phyloP scores from a whole-genome alignment of 1,284 basidiomycete species.

The Laetiporus sulphureus region DNA sequence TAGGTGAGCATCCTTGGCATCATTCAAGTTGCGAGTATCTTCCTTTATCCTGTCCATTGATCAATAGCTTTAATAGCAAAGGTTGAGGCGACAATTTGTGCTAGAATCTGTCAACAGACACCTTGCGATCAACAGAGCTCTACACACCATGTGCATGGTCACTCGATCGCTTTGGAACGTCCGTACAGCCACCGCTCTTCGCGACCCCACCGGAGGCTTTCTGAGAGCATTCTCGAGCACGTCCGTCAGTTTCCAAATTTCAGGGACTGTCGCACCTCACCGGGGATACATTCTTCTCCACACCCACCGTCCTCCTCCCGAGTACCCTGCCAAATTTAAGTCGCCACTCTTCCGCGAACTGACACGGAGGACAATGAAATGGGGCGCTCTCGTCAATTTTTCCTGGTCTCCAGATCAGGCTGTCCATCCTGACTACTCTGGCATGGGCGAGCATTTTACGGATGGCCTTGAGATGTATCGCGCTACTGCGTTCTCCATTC shows the following conservation, averaged over 20 bases:
- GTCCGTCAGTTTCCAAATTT: slow-evolving; percentile 10
- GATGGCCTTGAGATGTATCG: slow-evolving; percentile 22
- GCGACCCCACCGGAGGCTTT: too few species aligned
- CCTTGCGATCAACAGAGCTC: too few species aligned
- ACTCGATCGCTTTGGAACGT: too few species aligned
- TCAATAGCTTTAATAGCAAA: too few species aligned
- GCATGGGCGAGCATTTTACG: slow-evolving; percentile 13
- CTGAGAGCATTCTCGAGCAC: slow-evolving; percentile 1
- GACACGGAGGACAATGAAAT: slow-evolving; percentile 34
- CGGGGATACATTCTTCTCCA: slow-evolving; percentile 53
- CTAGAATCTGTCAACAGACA: too few species aligned
- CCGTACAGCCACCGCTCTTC: too few species aligned
- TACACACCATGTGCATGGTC: too few species aligned
- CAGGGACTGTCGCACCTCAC: slow-evolving; percentile 45
- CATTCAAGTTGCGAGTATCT: too few species aligned
- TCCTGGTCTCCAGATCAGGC: slow-evolving; percentile 36
- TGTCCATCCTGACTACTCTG: slow-evolving; percentile 11
- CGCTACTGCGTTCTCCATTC: slow-evolving; percentile 44
- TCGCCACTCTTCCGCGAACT: slow-evolving; percentile 49
- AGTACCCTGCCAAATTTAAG: slow-evolving; percentile 42
- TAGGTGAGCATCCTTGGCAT: too few species aligned
- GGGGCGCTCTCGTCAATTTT: slow-evolving; percentile 56
- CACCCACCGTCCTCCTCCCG: slow-evolving; percentile 37
- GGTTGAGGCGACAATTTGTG: too few species aligned
- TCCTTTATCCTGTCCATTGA: too few species aligned